Evolutionary conservation across 139 green algal genomes (phyloP), one percentile per base, ranked within the genome.

Genomic region (Limnomonas spitsbergensis): DNA sequence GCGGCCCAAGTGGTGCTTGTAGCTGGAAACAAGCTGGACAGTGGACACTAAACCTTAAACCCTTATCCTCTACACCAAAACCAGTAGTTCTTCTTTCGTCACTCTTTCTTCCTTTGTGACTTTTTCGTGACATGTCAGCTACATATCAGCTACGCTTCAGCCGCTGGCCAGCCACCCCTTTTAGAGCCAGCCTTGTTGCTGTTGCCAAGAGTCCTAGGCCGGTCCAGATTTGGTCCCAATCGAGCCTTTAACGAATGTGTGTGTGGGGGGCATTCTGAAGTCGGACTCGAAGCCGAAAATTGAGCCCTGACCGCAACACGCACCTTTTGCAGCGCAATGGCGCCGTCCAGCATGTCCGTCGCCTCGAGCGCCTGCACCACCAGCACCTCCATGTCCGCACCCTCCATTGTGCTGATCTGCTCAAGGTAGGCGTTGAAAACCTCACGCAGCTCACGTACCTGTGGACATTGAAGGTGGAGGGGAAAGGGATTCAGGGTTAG

Each of bases 361-460:
- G 83, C 83, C 73, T 85, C 79, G 42, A 88, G 83, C 7, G 83
- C 83, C 24, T 78, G 73, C 56, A 87, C 76, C 40, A 85, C 75
- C 27, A 82, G 42, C 38, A 61, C 53, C 67, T 88, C 83, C 79
- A 85, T 81, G 14, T 83, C 79, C 29, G 83, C 42, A 20, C 78
- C 83, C 0, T 47, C 69, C 77, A 82, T 74, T 26, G 40, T 2
- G 69, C 81, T 66, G 54, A 88, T 31, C 77, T 88, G 83, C 80
- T 88, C 83, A 53, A 88, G 80, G 77, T 88, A 88, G 14, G 83
- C 83, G 54, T 73, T 79, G 74, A 88, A 88, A 72, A 88, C 67
- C 24, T 39, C 38, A 20, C 83, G 79, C 79, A 88, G 77, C 77
- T 88, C 83, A 0, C 37, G 69, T 40, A 88, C 79, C 82, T 87